These are phyloP conservation scores for Strobilomyces dryophilus DNA, from an alignment of 768 basidiomycete genomes.

Conservation along the genomic window DNA sequence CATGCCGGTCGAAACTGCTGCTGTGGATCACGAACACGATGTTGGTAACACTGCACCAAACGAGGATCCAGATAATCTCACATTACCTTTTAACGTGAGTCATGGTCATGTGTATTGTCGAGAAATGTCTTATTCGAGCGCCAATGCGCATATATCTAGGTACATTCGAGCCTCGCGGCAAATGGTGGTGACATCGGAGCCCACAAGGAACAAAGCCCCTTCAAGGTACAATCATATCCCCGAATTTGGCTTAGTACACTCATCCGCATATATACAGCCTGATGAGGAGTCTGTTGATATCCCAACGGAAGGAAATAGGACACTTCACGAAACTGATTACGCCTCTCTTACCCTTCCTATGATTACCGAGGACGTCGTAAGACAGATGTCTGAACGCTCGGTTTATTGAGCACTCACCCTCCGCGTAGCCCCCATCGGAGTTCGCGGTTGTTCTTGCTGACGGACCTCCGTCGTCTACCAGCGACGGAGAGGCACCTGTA, in stretches of 20 bases:
- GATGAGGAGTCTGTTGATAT: background rate
- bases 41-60: background rate
- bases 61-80: background rate
- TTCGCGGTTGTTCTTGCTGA: background rate
- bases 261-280: constrained; percentile 22
- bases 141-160: constrained; percentile 16
- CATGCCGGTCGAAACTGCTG: background rate
- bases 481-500: background rate
- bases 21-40: background rate
- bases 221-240: constrained; percentile 4
- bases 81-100: constrained; percentile 1
- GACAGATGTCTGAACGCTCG: background rate
- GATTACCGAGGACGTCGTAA: constrained; percentile 8
- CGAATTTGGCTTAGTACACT: background rate
- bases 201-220: background rate
- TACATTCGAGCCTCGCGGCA: background rate
- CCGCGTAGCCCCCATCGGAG: background rate
- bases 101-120: background rate
- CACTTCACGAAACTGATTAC: background rate
- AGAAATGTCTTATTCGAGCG: background rate
- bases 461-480: background rate
- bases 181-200: background rate
- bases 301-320: background rate
- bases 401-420: constrained; percentile 1
- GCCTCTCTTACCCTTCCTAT: background rate